Conservation (phyloP, 2,329 filamentous ascomycete species). For the Davidsoniella neocaledoniae region DNA sequence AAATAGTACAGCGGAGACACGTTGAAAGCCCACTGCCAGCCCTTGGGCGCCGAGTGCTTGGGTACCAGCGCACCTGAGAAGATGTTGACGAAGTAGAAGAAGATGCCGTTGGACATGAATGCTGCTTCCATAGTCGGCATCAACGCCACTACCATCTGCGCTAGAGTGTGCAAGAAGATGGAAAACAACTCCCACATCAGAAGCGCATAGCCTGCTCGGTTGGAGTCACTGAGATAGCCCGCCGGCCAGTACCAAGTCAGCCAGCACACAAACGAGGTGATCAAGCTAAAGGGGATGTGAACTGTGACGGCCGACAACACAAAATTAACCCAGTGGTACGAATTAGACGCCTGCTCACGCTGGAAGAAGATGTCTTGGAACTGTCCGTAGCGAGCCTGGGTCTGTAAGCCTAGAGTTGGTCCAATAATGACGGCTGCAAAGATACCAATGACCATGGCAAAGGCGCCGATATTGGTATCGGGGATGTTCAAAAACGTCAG, state of each 20-base stretch:
- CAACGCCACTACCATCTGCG: slow-evolving; percentile 2
- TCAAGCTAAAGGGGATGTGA: not conserved
- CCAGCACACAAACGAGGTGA: not conserved
- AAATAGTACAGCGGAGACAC: slow-evolving; percentile 1
- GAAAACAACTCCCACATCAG: not conserved
- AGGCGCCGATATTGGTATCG: not conserved
- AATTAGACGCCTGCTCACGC: not conserved
- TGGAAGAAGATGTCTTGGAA: slow-evolving; percentile 4
- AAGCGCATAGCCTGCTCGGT: not conserved
- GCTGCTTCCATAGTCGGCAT: slow-evolving; percentile 2
- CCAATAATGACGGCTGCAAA: slow-evolving; percentile 1
- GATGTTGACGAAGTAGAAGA: slow-evolving; percentile 2
- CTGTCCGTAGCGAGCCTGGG: not conserved
- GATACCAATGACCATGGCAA: not conserved
- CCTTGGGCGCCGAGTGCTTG: not conserved
- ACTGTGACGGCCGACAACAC: not conserved
- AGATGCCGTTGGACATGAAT: slow-evolving; percentile 3
- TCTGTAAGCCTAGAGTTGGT: not conserved
- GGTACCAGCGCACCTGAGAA: not conserved
- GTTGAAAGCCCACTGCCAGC: slow-evolving; percentile 5
- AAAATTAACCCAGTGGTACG: slow-evolving; percentile 1
- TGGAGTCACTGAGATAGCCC: not conserved
- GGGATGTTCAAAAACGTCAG: not conserved
- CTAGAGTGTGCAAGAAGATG: not conserved
- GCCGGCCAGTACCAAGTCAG: not conserved